Evolutionary conservation across 2,329 filamentous ascomycete genomes (phyloP).

Genomic region (Aureobasidium leucospermi): DNA sequence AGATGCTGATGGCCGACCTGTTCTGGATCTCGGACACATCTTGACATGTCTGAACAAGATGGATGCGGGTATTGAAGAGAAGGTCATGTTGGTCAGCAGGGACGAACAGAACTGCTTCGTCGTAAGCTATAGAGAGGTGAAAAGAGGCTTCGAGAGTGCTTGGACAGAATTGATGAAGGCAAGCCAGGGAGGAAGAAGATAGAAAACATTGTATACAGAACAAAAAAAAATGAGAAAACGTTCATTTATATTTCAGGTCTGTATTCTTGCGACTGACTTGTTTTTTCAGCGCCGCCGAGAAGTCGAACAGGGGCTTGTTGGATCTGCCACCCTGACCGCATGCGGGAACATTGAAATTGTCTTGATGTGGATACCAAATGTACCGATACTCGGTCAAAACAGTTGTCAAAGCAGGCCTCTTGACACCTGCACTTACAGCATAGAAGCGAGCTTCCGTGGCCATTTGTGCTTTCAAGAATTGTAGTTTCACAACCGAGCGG

Average conservation of each 20-base stretch:
- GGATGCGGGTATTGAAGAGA: slow-evolving; percentile 82
- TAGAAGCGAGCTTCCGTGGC: too few species aligned
- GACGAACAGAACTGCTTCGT: slow-evolving; percentile 87
- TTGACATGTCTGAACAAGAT: slow-evolving; percentile 82
- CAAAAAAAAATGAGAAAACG: slow-evolving; percentile 10
- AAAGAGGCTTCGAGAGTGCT: slow-evolving; percentile 53
- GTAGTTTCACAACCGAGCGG: too few species aligned
- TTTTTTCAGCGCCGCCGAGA: too few species aligned
- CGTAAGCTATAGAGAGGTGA: slow-evolving; percentile 84
- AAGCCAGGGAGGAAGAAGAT: slow-evolving; percentile 14
- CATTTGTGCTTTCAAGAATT: too few species aligned
- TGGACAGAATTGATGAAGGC: slow-evolving; percentile 52
- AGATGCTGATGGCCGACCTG: slow-evolving; percentile 72
- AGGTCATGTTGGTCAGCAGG: slow-evolving; percentile 74
- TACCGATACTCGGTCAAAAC: too few species aligned
- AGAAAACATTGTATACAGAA: not conserved
- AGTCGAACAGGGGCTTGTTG: too few species aligned
- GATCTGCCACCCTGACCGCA: too few species aligned
- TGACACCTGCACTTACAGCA: too few species aligned
- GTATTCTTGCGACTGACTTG: too few species aligned
- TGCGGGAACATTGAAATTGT: too few species aligned
- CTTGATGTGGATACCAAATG: too few species aligned
- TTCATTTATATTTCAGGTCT: not conserved
- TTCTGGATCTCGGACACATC: slow-evolving; percentile 82
- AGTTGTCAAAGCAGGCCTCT: too few species aligned